Conservation (phyloP, 2,329 filamentous ascomycete genomes). For the Fusarium sp. region DNA sequence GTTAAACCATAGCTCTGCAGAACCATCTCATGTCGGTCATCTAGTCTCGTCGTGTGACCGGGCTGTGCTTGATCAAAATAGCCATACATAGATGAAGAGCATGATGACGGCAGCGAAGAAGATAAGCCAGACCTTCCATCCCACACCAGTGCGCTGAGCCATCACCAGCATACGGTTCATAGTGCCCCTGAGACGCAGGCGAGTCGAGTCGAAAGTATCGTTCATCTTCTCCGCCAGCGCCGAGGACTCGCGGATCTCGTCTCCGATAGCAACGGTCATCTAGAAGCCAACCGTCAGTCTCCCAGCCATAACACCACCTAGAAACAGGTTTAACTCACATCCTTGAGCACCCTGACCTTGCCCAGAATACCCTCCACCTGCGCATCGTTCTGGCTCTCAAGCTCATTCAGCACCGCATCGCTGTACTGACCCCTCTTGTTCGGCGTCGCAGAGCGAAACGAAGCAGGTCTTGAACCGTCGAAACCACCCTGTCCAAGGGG, state of each 20-base stretch:
- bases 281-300: slow-evolving; percentile 52
- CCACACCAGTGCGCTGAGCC: slow-evolving; percentile 93
- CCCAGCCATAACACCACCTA: not conserved
- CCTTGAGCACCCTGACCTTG: slow-evolving; percentile 90
- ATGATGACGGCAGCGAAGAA: slow-evolving; percentile 88
- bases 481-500: slow-evolving; percentile 32
- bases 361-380: slow-evolving; percentile 91
- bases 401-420: slow-evolving; percentile 88
- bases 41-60: not conserved
- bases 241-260: slow-evolving; percentile 92
- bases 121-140: slow-evolving; percentile 92
- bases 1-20: not conserved
- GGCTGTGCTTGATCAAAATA: slow-evolving; percentile 69
- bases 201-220: slow-evolving; percentile 88
- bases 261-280: slow-evolving; percentile 93
- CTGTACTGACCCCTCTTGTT: slow-evolving; percentile 90
- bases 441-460: slow-evolving; percentile 75
- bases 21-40: not conserved
- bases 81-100: slow-evolving; percentile 93
- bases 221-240: slow-evolving; percentile 96
- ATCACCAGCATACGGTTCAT: slow-evolving; percentile 98
- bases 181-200: slow-evolving; percentile 84
- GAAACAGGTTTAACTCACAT: slow-evolving; percentile 68
- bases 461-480: slow-evolving; percentile 25
- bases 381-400: slow-evolving; percentile 95